phyloP scores from a whole-genome alignment of 1,284 basidiomycete species.

The Singerocomus rubriflavus region DNA sequence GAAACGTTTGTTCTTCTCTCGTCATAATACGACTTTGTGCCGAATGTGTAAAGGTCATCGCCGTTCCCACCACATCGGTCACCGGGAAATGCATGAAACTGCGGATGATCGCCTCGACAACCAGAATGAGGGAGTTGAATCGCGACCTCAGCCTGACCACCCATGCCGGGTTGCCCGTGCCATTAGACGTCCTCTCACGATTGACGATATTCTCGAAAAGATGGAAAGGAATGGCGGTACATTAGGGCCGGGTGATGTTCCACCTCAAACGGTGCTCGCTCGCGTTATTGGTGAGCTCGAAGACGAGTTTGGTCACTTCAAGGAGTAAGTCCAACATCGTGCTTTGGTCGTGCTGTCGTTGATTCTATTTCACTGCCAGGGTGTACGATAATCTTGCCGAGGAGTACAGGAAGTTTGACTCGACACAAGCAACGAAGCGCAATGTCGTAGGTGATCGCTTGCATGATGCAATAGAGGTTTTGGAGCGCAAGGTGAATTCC shows the following conservation, averaged over 20 bases:
- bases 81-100: not conserved
- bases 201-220: conserved; percentile 29
- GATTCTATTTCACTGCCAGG: conserved; percentile 39
- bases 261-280: conserved; percentile 79
- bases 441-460: conserved; percentile 82
- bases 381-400: conserved; percentile 87
- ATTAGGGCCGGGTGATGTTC: conserved; percentile 38
- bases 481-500: conserved; percentile 75
- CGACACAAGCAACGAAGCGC: conserved; percentile 73
- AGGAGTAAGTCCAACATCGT: conserved; percentile 53
- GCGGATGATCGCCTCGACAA: not conserved
- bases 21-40: conserved; percentile 67
- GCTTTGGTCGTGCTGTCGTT: conserved; percentile 6
- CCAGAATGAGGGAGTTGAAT: conserved; percentile 14
- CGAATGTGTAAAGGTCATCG: conserved; percentile 55
- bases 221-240: conserved; percentile 28
- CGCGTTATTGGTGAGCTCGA: conserved; percentile 81
- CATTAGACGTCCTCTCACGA: conserved; percentile 7
- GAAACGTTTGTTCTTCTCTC: conserved; percentile 78
- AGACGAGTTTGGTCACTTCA: conserved; percentile 89
- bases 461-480: conserved; percentile 82
- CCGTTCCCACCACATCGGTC: not conserved
- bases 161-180: conserved; percentile 2
- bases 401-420: conserved; percentile 85
- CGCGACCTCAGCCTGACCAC: not conserved